Conservation (phyloP, 2,329 filamentous ascomycete species). For the Metarhizium brunneum region DNA sequence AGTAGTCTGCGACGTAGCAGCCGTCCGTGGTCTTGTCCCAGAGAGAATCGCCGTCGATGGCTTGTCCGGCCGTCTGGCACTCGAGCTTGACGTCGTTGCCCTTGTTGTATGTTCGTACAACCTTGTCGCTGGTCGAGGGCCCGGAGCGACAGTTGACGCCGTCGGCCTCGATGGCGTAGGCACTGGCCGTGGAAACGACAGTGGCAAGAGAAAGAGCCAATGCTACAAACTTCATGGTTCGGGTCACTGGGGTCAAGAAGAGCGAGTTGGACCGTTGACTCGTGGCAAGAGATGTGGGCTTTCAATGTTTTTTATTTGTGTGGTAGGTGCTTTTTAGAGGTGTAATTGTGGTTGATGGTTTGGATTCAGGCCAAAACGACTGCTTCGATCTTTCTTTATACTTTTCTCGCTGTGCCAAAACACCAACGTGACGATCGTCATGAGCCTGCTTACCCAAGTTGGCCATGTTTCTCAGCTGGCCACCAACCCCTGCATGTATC, state of each 20-base stretch:
- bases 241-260: not conserved
- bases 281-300: no score
- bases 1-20: constrained; percentile 10
- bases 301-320: no score
- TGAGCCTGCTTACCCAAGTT: no score
- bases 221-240: not conserved
- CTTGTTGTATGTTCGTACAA: constrained; percentile 8
- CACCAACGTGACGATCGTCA: no score
- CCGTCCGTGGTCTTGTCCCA: constrained; percentile 10
- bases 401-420: no score
- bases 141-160: constrained; percentile 8
- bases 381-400: no score
- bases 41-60: constrained; percentile 7
- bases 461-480: no score
- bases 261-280: not conserved
- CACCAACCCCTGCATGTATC: no score
- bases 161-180: constrained; percentile 7
- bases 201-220: not conserved
- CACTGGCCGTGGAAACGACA: not conserved
- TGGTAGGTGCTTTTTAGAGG: no score
- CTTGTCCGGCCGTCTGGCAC: constrained; percentile 9
- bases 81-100: constrained; percentile 7
- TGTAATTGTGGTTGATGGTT: no score
- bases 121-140: constrained; percentile 4
- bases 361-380: no score